A percentile compares a stretch with the other conserved stretches of the same genome.
phyloP scores from a whole-genome alignment of 345 rosid genomes.

The Sisymbrium altissimum region DNA sequence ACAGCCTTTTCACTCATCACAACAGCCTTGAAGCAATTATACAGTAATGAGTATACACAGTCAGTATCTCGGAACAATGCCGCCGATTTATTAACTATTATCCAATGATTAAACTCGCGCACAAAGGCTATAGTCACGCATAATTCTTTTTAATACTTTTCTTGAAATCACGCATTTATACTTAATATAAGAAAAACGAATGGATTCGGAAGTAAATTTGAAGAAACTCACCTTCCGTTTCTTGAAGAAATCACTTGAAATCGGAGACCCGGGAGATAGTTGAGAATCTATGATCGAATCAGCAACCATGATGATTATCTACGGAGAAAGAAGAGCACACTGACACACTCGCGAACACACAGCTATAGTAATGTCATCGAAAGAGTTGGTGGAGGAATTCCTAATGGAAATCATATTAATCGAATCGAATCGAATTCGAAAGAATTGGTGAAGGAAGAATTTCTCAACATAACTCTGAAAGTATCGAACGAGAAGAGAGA shows the following conservation, averaged over 20 bases:
- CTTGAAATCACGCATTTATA: slow-evolving; percentile 1
- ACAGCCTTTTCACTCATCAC: slow-evolving; percentile 46
- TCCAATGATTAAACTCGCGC: background rate
- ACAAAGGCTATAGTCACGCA: background rate
- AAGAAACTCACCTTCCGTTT: slow-evolving; percentile 31
- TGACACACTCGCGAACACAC: background rate
- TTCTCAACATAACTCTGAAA: no score
- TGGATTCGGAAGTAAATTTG: background rate
- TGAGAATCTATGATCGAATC: slow-evolving; percentile 33
- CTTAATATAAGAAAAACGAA: background rate
- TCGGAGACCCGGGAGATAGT: slow-evolving; percentile 20
- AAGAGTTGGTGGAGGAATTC: no score
- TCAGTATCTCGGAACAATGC: background rate
- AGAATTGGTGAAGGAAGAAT: no score
- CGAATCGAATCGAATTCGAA: no score
- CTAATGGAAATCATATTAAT: no score
- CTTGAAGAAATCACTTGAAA: slow-evolving; percentile 33
- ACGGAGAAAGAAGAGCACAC: background rate
- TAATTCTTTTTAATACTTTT: background rate
- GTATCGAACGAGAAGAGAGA: no score
- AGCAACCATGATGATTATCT: slow-evolving; percentile 37
- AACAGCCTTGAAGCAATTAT: background rate
- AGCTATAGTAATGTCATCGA: background rate
- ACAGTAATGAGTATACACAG: background rate
- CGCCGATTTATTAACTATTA: background rate